phyloP scores from a whole-genome alignment of 495 filamentous ascomycete species.

The Aspergillus funiculosus region DNA sequence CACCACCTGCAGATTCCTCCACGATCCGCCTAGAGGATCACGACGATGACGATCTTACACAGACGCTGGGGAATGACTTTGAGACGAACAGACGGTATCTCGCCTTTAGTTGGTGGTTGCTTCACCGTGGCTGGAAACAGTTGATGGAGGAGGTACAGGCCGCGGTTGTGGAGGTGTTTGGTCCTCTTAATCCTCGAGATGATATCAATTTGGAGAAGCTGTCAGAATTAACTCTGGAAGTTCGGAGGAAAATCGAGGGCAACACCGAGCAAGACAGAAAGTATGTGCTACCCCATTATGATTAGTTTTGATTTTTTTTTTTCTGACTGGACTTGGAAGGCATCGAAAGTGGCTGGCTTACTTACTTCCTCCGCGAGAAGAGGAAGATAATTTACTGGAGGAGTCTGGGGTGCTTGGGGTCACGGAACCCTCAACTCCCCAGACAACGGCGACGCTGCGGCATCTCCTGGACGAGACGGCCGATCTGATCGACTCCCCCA shows the following conservation, averaged over 20 bases:
- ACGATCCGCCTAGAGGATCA: slow-evolving; percentile 84
- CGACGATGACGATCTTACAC: slow-evolving; percentile 71
- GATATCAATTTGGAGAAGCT: slow-evolving; percentile 74
- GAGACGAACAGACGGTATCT: slow-evolving; percentile 92
- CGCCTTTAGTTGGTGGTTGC: slow-evolving; percentile 95
- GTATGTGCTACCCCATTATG: slow-evolving; percentile 33
- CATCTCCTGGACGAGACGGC: slow-evolving; percentile 93
- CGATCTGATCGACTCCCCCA: slow-evolving; percentile 89
- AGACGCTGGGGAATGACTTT: slow-evolving; percentile 82
- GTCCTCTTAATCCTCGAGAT: slow-evolving; percentile 77
- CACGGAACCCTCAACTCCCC: slow-evolving; percentile 34
- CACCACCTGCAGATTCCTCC: slow-evolving; percentile 49
- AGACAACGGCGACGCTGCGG: slow-evolving; percentile 57
- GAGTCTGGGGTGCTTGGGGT: slow-evolving; percentile 72
- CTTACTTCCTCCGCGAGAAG: slow-evolving; percentile 69
- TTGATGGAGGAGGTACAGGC: slow-evolving; percentile 70
- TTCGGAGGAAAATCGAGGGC: slow-evolving; percentile 80
- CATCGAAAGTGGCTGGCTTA: slow-evolving; percentile 70
- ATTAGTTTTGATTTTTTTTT: neutral
- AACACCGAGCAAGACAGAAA: slow-evolving; percentile 58
- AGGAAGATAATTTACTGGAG: slow-evolving; percentile 74
- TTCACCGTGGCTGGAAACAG: slow-evolving; percentile 82
- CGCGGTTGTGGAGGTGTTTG: slow-evolving; percentile 82
- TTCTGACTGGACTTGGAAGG: slow-evolving; percentile 6
- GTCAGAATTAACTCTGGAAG: slow-evolving; percentile 67